phyloP scores from a whole-genome alignment of 73 alveolate genomes.

The Symbiodinium pilosum region DNA sequence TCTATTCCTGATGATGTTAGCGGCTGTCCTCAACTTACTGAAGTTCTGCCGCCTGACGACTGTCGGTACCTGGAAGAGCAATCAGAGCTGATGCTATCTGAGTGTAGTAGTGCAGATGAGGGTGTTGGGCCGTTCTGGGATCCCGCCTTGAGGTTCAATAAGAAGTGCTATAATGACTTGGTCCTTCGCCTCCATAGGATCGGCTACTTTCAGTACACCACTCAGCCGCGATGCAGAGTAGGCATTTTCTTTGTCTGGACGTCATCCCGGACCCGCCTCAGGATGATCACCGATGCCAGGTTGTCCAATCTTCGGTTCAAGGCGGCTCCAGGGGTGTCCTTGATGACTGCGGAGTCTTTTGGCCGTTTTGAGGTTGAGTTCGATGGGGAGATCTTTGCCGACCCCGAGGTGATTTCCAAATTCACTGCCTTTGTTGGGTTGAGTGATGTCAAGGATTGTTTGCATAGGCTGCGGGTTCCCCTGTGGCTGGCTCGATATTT shows the following conservation, averaged over 20 bases:
- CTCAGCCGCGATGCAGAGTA: background rate
- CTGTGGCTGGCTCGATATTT: background rate
- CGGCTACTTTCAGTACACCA: background rate
- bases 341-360: background rate
- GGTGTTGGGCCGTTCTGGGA: background rate
- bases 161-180: background rate
- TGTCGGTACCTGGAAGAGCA: constrained; percentile 15
- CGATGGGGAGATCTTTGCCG: too few relatives aligned
- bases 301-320: background rate
- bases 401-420: background rate
- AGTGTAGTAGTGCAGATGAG: background rate
- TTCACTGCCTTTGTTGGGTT: background rate
- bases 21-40: background rate
- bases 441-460: constrained; percentile 9
- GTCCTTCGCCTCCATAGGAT: background rate
- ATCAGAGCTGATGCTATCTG: background rate
- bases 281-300: background rate
- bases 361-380: background rate
- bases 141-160: background rate
- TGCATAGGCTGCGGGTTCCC: background rate
- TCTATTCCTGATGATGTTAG: background rate
- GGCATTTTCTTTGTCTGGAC: constrained; percentile 6
- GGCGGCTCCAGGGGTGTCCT: background rate
- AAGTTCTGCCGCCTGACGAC: background rate
- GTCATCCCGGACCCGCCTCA: background rate